Percentiles rank a stretch among this genome's conserved stretches.
Evolutionary conservation across 139 green algal species (phyloP).

Genomic region (Penium margaritaceum): DNA sequence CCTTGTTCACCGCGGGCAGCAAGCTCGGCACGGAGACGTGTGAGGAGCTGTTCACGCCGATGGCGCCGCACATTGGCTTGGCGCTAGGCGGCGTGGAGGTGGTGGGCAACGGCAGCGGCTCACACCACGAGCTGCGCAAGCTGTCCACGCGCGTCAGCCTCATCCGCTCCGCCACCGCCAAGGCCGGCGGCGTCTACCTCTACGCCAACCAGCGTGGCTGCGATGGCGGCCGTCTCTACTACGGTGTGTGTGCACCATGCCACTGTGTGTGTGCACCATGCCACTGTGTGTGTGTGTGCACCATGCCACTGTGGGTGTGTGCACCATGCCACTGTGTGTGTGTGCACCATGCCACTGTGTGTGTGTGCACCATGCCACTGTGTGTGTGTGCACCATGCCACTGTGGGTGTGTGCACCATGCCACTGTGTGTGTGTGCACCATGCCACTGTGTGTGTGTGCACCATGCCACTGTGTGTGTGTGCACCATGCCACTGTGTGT

Average conservation of each 20-base stretch:
- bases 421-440: no score
- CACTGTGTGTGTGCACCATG: constrained; percentile 56
- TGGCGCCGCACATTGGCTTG: constrained; percentile 51
- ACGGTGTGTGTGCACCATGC: constrained; percentile 68
- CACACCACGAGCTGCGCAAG: constrained; percentile 77
- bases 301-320: no score
- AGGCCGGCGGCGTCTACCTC: constrained; percentile 88
- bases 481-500: no score
- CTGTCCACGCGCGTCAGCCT: constrained; percentile 77
- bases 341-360: no score
- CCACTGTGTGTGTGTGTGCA: no score
- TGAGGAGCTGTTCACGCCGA: constrained; percentile 93
- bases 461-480: no score
- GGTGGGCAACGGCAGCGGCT: constrained; percentile 84
- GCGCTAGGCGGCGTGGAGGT: constrained; percentile 75
- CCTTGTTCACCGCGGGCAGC: constrained; percentile 9
- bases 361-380: no score
- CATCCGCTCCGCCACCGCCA: constrained; percentile 72
- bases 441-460: no score
- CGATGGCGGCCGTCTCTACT: constrained; percentile 91
- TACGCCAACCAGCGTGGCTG: constrained; percentile 96
- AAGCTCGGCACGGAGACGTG: constrained; percentile 73
- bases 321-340: no score
- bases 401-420: no score
- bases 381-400: constrained; percentile 36